Evolutionary conservation across 2,329 filamentous ascomycete species (phyloP).

Genomic region (Diaporthe sp.): DNA sequence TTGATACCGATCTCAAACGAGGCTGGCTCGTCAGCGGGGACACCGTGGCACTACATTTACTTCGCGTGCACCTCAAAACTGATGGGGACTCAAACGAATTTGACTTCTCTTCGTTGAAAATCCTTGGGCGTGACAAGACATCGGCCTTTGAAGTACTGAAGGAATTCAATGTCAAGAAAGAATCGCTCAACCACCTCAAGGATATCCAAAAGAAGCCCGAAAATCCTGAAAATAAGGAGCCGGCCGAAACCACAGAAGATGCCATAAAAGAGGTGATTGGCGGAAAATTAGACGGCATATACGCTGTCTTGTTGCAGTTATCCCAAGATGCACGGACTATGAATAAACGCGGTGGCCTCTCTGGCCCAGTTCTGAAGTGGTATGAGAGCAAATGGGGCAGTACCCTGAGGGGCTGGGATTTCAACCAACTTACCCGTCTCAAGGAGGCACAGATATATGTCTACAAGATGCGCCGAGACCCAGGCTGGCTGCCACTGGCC

Average conservation of each 20-base stretch:
- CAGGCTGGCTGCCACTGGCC: neutral
- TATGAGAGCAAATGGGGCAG: neutral
- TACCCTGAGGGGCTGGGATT: neutral
- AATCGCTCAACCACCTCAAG: neutral
- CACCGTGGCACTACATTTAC: neutral
- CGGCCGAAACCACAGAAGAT: neutral
- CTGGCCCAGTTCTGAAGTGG: neutral
- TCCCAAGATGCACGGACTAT: accelerated
- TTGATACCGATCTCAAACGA: neutral
- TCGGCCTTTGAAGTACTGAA: neutral
- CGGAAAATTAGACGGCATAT: neutral
- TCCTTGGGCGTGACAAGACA: neutral
- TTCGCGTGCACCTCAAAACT: neutral
- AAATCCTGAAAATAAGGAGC: neutral
- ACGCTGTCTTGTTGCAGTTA: neutral
- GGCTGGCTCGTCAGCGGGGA: neutral
- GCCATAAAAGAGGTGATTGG: neutral
- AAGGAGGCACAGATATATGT: neutral
- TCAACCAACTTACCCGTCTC: neutral
- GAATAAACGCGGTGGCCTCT: neutral
- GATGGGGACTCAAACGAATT: neutral
- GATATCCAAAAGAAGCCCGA: neutral
- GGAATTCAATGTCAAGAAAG: neutral
- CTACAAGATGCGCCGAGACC: neutral
- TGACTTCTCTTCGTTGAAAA: neutral